A percentile compares a stretch with the other conserved stretches of the same genome.
phyloP scores from a whole-genome alignment of 257 asterid genomes.

The Solanum ahanhuiri region DNA sequence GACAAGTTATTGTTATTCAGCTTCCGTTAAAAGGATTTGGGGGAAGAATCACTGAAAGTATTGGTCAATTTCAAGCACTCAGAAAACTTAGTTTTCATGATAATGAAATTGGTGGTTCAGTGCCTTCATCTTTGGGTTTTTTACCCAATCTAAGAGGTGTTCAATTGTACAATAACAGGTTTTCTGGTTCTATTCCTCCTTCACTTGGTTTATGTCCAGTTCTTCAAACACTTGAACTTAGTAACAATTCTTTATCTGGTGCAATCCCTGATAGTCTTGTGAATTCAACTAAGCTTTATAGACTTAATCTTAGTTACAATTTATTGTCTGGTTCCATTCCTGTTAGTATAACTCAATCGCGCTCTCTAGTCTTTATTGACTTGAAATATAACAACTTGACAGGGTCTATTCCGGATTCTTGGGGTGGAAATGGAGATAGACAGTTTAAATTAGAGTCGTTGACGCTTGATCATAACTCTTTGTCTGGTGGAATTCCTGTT shows the following conservation, averaged over 20 bases:
- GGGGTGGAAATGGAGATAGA: constrained; percentile 37
- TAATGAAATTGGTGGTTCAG: constrained; percentile 52
- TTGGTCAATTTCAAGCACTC: constrained; percentile 74
- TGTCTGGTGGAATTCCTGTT: constrained; percentile 42
- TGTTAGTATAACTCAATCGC: constrained; percentile 27
- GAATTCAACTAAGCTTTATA: constrained; percentile 64
- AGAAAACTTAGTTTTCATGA: constrained; percentile 89
- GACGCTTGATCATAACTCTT: constrained; percentile 41
- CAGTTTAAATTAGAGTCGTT: constrained; percentile 30
- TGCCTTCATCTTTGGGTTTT: constrained; percentile 61
- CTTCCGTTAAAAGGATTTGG: constrained; percentile 81
- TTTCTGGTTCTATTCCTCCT: constrained; percentile 66
- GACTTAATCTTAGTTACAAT: constrained; percentile 67
- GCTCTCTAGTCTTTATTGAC: constrained; percentile 42
- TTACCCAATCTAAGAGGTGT: constrained; percentile 77
- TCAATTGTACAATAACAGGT: constrained; percentile 67
- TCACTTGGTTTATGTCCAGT: constrained; percentile 62
- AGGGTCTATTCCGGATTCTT: constrained; percentile 54
- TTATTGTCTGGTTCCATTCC: constrained; percentile 63
- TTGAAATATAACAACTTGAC: constrained; percentile 51
- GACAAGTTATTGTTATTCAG: constrained; percentile 85
- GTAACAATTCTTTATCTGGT: constrained; percentile 64
- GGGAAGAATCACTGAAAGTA: constrained; percentile 56
- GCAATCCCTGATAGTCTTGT: constrained; percentile 37
- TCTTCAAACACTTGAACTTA: constrained; percentile 75